A percentile compares a stretch with the other conserved stretches of the same genome.
Evolutionary conservation across 164 flowering plant genomes (phyloP).

Genomic region (Nymphaea colorata): DNA sequence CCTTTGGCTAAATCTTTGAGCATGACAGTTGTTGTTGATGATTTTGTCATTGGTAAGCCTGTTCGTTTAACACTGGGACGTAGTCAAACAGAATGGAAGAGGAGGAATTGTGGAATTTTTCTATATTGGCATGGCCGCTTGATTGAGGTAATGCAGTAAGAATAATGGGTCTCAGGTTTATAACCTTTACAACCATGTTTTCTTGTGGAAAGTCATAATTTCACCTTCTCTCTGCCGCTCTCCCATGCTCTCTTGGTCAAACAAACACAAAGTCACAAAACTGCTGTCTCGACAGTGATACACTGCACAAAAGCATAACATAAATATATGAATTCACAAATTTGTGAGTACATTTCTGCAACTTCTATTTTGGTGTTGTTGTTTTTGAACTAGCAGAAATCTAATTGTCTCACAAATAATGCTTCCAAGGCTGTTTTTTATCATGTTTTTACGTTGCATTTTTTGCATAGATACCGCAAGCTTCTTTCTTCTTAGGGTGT

Average conservation of each 20-base stretch:
- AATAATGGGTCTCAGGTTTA: neutral
- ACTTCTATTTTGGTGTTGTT: too few relatives aligned
- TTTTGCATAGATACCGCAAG: too few relatives aligned
- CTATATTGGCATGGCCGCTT: slow-evolving; percentile 65
- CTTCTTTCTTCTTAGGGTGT: too few relatives aligned
- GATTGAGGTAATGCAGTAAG: slow-evolving; percentile 35
- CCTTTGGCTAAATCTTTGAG: slow-evolving; percentile 43
- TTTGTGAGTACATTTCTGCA: neutral
- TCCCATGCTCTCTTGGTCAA: too few relatives aligned
- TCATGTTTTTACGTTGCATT: too few relatives aligned
- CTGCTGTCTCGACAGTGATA: neutral
- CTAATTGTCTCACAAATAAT: too few relatives aligned
- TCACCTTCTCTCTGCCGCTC: too few relatives aligned
- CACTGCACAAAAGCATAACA: neutral
- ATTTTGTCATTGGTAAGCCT: slow-evolving; percentile 23
- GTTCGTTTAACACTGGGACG: slow-evolving; percentile 41
- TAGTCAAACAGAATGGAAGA: slow-evolving; percentile 43
- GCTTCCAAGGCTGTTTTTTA: too few relatives aligned
- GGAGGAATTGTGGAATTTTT: slow-evolving; percentile 45
- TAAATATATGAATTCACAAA: neutral
- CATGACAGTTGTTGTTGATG: slow-evolving; percentile 22
- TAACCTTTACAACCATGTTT: neutral
- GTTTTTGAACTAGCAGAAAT: too few relatives aligned
- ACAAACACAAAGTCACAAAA: too few relatives aligned
- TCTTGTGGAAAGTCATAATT: neutral